Conservation (phyloP, 2,329 filamentous ascomycete species). For the Bipolaris sorokiniana region DNA sequence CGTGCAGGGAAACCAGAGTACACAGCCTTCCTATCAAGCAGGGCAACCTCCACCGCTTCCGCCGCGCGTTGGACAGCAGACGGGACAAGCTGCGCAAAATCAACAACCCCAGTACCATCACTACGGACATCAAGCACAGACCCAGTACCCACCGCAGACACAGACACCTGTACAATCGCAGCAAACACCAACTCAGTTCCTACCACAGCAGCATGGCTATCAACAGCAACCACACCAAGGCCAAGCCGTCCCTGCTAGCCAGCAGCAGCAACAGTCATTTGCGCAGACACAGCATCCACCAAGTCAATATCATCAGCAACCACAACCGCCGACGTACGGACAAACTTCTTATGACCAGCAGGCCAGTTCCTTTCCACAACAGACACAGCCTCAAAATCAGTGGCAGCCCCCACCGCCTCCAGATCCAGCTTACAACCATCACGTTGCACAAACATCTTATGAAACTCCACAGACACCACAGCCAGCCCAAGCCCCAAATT, state of each 20-base stretch:
- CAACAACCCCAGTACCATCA: conserved; percentile 22
- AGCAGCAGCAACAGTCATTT: conserved; percentile 22
- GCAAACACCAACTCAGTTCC: conserved; percentile 9
- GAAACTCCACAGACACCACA: conserved; percentile 24
- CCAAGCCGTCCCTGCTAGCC: conserved; percentile 13
- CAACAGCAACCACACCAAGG: conserved; percentile 25
- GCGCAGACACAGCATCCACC: conserved; percentile 17
- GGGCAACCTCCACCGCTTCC: conserved; percentile 18
- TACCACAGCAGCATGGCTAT: conserved; percentile 8
- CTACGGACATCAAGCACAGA: conserved; percentile 7
- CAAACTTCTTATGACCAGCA: conserved; percentile 19
- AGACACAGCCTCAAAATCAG: conserved; percentile 25
- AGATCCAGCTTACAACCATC: conserved; percentile 18
- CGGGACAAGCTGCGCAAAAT: conserved; percentile 16
- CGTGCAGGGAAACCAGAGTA: conserved; percentile 33
- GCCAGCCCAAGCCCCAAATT: conserved; percentile 28
- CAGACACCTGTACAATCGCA: conserved; percentile 7
- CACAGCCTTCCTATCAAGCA: conserved; percentile 21
- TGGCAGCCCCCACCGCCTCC: conserved; percentile 29
- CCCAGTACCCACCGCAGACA: conserved; percentile 19
- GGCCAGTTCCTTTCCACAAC: conserved; percentile 15
- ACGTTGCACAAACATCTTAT: conserved; percentile 16
- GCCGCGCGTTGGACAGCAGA: conserved; percentile 9
- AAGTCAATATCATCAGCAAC: conserved; percentile 26
- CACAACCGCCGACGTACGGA: conserved; percentile 6